Percentiles rank a stretch among this genome's conserved stretches.
Conservation (phyloP, 164 flowering plant species). For the Akebia trifoliata region DNA sequence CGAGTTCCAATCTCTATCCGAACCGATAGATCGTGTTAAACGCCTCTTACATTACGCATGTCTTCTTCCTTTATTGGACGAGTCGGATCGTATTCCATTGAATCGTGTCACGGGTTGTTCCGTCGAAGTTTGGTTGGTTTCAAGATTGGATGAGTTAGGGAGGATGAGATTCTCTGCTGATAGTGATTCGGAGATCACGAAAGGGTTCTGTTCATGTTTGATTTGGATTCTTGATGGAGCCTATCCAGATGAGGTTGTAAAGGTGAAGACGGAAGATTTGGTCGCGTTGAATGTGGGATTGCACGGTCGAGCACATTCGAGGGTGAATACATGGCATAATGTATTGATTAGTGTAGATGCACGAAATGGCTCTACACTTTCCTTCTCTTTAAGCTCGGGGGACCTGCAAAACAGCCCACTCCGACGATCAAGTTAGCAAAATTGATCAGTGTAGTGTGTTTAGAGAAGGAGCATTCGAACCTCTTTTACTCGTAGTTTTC, state of each 20-base stretch:
- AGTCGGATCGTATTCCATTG: slow-evolving; percentile 24
- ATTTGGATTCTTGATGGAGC: slow-evolving; percentile 57
- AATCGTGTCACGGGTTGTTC: slow-evolving; percentile 75
- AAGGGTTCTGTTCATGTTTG: slow-evolving; percentile 59
- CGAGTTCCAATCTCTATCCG: slow-evolving; percentile 46
- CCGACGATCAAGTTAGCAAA: too few relatives aligned
- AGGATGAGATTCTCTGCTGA: slow-evolving; percentile 53
- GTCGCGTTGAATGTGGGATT: slow-evolving; percentile 45
- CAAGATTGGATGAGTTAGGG: slow-evolving; percentile 36
- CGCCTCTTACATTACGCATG: slow-evolving; percentile 48
- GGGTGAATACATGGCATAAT: slow-evolving; percentile 76
- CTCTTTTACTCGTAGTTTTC: too few relatives aligned
- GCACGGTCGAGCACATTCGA: slow-evolving; percentile 33
- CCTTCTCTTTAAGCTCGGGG: too few relatives aligned
- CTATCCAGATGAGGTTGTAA: slow-evolving; percentile 57
- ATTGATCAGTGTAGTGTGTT: too few relatives aligned
- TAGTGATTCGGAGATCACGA: slow-evolving; percentile 70
- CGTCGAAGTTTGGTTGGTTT: slow-evolving; percentile 66
- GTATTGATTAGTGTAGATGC: too few relatives aligned
- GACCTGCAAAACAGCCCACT: too few relatives aligned
- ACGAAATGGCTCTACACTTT: too few relatives aligned
- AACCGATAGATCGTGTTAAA: slow-evolving; percentile 60
- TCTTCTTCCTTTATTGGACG: slow-evolving; percentile 35
- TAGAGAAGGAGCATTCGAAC: too few relatives aligned
- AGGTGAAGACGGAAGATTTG: slow-evolving; percentile 53